Evolutionary conservation across 805 yeast genomes (phyloP), one percentile per base, ranked within the genome.

Genomic region (Spathaspora sp.): DNA sequence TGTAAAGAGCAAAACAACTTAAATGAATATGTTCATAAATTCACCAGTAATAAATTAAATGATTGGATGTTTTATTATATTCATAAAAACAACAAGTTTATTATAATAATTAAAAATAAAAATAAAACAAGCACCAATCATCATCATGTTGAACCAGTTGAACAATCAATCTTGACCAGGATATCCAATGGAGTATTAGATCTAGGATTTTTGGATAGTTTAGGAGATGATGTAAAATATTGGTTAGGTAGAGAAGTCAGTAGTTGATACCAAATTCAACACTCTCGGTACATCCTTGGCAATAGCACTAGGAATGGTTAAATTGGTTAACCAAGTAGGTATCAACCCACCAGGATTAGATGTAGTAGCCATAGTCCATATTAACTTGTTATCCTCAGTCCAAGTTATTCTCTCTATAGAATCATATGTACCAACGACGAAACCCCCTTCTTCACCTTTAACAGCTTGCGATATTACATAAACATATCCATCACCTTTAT

Each of bases 41-140:
- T 72, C 55, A 69, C 68, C 42, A 65, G 67, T 52, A 68, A 67
- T 50, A 68, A 64, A 49, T 54, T 52, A 29, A 72, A 65, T 51
- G 76, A 72, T 59, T 73, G 78, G 78, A 67, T 73, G 68, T 67
- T 74, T 53, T 74, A 74, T 57, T 68, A 66, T 51, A 58, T 72
- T 44, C 63, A 62, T 42, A 59, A 65, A 49, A 60, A 63, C 26
- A 57, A 57, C 3, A 68, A 66, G 50, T 63, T 59, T 50, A 67
- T 73, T 43, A 62, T 71, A 16, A 60, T 73, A 18, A 68, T 74
- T 6, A 69, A 69, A 52, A 70, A 71, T 52, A 57, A 51, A 51
- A 58, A 51, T 32, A 56, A 44, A 42, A n/a, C 16, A 47, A 28
- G 10, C 42, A 3, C 3, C 6, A 3, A 23, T 23, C 26, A 23